A percentile compares a stretch with the other conserved stretches of the same genome.
Evolutionary conservation across 495 filamentous ascomycete species (phyloP).

Genomic region (Penicillium fimorum): DNA sequence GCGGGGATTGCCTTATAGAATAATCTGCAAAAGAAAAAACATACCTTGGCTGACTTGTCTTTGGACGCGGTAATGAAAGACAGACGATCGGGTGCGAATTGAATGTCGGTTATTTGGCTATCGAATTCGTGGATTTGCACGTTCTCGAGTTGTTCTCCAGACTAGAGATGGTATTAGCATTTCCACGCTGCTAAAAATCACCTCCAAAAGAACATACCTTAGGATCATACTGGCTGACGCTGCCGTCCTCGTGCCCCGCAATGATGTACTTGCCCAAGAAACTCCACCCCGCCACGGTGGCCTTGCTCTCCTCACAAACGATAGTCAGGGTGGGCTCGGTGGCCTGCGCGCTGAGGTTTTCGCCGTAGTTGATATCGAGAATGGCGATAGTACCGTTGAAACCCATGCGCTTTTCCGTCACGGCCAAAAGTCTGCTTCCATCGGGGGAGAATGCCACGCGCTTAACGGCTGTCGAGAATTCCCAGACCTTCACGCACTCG

Average conservation of each 20-base stretch:
- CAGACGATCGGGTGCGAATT: constrained; percentile 90
- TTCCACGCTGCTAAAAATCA: not conserved
- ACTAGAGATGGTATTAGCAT: constrained; percentile 46
- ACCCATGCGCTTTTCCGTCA: constrained; percentile 98
- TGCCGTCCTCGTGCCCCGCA: constrained; percentile 94
- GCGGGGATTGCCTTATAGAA: not conserved
- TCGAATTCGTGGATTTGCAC: constrained; percentile 79
- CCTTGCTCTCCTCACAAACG: constrained; percentile 90
- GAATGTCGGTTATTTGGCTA: constrained; percentile 84
- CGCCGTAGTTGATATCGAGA: constrained; percentile 77
- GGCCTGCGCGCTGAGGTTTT: constrained; percentile 62
- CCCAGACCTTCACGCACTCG: constrained; percentile 91
- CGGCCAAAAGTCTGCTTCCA: constrained; percentile 80
- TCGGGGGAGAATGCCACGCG: constrained; percentile 94
- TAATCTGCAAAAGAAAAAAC: constrained; percentile 2
- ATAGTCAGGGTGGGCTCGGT: constrained; percentile 80
- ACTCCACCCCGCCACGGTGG: constrained; percentile 95
- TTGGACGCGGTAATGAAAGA: constrained; percentile 98
- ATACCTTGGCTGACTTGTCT: constrained; percentile 92
- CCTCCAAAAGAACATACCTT: constrained; percentile 57
- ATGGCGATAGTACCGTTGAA: constrained; percentile 90
- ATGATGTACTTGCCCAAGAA: constrained; percentile 92
- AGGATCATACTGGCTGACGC: constrained; percentile 88
- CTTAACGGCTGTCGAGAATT: constrained; percentile 94
- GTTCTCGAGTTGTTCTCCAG: constrained; percentile 77